phyloP scores from a whole-genome alignment of 2,329 filamentous ascomycete species.

The Microdochium nivale region DNA sequence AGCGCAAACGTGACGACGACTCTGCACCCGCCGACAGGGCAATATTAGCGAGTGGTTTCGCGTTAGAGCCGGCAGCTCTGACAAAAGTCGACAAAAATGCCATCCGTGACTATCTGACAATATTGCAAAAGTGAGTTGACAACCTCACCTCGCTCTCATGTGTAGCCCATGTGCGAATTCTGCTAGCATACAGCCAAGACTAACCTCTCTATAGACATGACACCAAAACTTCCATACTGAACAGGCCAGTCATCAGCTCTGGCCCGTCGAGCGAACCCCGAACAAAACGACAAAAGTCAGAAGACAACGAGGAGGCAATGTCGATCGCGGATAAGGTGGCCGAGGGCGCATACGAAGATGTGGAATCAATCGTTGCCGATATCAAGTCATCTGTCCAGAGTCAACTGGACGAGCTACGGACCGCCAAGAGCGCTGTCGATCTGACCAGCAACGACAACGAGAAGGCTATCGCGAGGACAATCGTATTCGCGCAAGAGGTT shows the following conservation, averaged over 20 bases:
- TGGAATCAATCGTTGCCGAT: slow-evolving; percentile 59
- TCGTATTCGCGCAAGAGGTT: slow-evolving; percentile 53
- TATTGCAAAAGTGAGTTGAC: background rate
- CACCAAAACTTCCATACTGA: slow-evolving; percentile 43
- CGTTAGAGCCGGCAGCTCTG: background rate
- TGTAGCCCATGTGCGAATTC: background rate
- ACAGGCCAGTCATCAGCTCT: slow-evolving; percentile 38
- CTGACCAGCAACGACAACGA: slow-evolving; percentile 30
- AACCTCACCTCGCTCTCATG: background rate
- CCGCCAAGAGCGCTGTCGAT: slow-evolving; percentile 26
- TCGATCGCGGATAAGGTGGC: slow-evolving; percentile 47
- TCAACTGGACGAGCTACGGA: slow-evolving; percentile 35
- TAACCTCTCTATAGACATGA: slow-evolving; percentile 38
- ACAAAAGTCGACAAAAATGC: background rate
- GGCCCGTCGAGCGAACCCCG: slow-evolving; percentile 40
- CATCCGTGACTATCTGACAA: background rate
- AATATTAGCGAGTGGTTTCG: background rate
- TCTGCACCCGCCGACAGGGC: background rate
- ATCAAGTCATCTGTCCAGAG: slow-evolving; percentile 38
- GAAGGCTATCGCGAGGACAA: slow-evolving; percentile 33
- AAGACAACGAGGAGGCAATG: slow-evolving; percentile 26
- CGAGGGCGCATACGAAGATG: slow-evolving; percentile 42
- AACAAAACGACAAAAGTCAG: slow-evolving; percentile 52
- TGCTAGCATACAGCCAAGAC: background rate
- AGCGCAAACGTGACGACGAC: background rate